Percentiles rank a stretch among this genome's conserved stretches.
phyloP scores from a whole-genome alignment of 306 rosid genomes.

The Ziziphus jujuba region DNA sequence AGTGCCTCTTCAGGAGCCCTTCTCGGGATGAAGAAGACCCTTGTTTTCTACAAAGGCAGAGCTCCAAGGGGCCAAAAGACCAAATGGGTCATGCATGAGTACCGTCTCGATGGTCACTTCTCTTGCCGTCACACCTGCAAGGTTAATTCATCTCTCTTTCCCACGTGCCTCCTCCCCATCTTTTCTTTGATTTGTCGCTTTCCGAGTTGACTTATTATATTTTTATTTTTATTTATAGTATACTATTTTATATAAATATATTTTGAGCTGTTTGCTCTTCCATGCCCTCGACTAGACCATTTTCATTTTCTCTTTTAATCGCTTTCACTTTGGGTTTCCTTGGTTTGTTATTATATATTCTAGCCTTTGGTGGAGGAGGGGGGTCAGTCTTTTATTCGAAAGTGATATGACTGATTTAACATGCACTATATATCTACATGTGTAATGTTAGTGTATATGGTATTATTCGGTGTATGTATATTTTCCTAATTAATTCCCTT shows the following conservation, averaged over 20 bases:
- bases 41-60: constrained; percentile 82
- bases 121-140: constrained; percentile 47
- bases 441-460: background rate
- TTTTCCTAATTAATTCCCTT: no score
- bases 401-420: constrained; percentile 13
- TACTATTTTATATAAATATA: no score
- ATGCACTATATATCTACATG: background rate
- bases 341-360: background rate
- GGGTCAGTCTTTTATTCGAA: constrained; percentile 7
- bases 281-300: constrained; percentile 5
- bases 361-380: constrained; percentile 11
- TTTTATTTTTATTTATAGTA: no score
- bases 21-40: constrained; percentile 85
- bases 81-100: constrained; percentile 94
- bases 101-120: constrained; percentile 63
- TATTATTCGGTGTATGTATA: background rate
- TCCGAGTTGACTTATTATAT: constrained; percentile 36
- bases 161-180: constrained; percentile 5
- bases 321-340: constrained; percentile 23
- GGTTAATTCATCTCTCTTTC: constrained; percentile 14
- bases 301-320: no score
- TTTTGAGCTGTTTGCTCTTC: no score
- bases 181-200: constrained; percentile 36
- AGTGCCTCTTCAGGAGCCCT: constrained; percentile 38
- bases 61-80: constrained; percentile 84